Evolutionary conservation across 352 stramenopile species (phyloP), one percentile per base, ranked within the genome.

Genomic region (Globisporangium mamillatum): DNA sequence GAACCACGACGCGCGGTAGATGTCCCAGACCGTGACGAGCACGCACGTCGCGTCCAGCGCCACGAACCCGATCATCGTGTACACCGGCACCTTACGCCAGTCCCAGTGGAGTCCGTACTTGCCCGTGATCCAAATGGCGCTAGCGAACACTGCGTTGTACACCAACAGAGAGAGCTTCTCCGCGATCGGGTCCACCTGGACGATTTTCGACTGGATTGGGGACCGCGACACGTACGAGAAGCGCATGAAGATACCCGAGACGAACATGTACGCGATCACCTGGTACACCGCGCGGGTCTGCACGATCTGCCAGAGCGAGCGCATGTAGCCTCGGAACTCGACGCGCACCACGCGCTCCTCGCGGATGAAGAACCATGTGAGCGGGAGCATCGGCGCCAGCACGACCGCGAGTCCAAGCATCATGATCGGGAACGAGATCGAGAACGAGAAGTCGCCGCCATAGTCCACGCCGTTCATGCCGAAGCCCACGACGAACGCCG

Each of bases 1-100:
- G 60, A 82, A 83, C 78, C 78, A 86, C 68, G 77, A 62, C 16
- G 50, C 77, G 29, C 78, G 78, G 14, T 81, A 64, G 10, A 84
- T 61, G 38, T 80, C 67, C 73, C 75, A 84, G 59, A 80, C 69
- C 55, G 75, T 82, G 20, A 82, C 56, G 46, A 77, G 62, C 2
- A 67, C 59, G 2, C 75, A 64, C 14, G 74, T 41, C 9, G 56
- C 57, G 41, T 81, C 75, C 24, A 84, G 60, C 12, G 52, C 59
- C 4, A 81, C 53, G 18, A 84, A 72, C 36, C 32, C 54, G 8
- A 84, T 10, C 10, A 73, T 36, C 12, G 71, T 75, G 4, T 34
- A 70, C 1, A 68, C 64, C 20, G 80, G 75, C 44, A 79, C 66
- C 0, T 46, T 57, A 8, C 77, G 66, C 75, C 75, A 84, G 60